Evolutionary conservation across 148 eudicot species (phyloP).

Genomic region (Oxyria digyna): DNA sequence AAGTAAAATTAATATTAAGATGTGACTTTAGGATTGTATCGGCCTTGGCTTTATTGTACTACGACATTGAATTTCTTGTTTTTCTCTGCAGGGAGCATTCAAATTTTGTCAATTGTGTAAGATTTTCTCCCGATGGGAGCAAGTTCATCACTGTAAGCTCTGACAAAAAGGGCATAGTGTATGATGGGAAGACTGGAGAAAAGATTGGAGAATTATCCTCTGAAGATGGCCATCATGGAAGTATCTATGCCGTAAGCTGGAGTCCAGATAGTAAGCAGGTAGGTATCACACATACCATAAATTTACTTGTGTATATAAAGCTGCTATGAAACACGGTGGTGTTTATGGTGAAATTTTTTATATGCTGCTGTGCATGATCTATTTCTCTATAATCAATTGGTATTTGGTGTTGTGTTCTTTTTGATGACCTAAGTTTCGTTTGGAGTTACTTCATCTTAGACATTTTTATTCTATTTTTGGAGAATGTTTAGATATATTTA

Average conservation of each 20-base stretch:
- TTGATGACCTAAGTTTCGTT: neutral
- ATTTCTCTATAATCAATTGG: neutral
- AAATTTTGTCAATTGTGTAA: slow-evolving; percentile 88
- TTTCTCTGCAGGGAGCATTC: slow-evolving; percentile 58
- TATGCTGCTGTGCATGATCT: neutral
- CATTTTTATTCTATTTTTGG: too few species aligned
- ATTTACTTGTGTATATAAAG: neutral
- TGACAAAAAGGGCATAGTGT: slow-evolving; percentile 74
- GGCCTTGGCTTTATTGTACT: neutral
- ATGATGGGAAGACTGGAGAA: slow-evolving; percentile 82
- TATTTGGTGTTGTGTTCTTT: neutral
- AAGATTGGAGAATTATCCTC: slow-evolving; percentile 71
- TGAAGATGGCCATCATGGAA: slow-evolving; percentile 84
- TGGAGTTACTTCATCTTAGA: neutral
- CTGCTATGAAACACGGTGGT: neutral
- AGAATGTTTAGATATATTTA: too few species aligned
- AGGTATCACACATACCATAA: neutral
- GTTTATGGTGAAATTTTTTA: neutral
- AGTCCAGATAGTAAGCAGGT: slow-evolving; percentile 88
- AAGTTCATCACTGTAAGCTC: slow-evolving; percentile 89
- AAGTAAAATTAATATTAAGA: neutral
- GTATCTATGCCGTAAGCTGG: slow-evolving; percentile 96
- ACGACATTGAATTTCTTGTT: neutral
- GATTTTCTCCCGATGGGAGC: slow-evolving; percentile 91
- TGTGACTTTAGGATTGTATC: neutral